phyloP scores from a whole-genome alignment of 1,139 yeast species.

The Blastobotrys capitulatus region DNA sequence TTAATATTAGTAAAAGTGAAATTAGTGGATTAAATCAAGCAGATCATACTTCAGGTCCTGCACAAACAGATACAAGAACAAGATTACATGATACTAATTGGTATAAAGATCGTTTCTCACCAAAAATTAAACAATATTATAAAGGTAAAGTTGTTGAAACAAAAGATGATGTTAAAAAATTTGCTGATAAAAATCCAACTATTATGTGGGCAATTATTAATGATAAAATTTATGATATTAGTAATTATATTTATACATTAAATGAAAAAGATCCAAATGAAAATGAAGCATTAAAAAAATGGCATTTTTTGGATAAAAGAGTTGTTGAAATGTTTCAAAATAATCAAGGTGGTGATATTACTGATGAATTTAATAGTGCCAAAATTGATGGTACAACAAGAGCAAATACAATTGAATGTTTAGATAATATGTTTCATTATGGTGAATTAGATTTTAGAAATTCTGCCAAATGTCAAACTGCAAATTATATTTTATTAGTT shows the following conservation, averaged over 20 bases:
- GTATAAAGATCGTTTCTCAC: slow-evolving; percentile 34
- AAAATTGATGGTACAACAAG: slow-evolving; percentile 25
- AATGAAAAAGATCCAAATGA: slow-evolving; percentile 13
- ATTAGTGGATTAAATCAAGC: slow-evolving; percentile 8
- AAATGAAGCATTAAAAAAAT: slow-evolving; percentile 25
- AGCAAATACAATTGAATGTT: slow-evolving; percentile 31
- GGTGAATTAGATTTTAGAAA: slow-evolving; percentile 36
- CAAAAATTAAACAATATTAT: slow-evolving; percentile 32
- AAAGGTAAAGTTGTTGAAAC: slow-evolving; percentile 39
- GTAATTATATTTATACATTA: slow-evolving; percentile 34
- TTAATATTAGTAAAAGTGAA: slow-evolving; percentile 28
- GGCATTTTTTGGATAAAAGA: slow-evolving; percentile 32
- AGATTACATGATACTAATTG: slow-evolving; percentile 34
- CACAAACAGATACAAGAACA: slow-evolving; percentile 23
- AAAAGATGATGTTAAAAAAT: slow-evolving; percentile 22
- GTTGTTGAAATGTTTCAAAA: slow-evolving; percentile 30
- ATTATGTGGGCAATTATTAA: slow-evolving; percentile 32
- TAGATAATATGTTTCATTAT: slow-evolving; percentile 33
- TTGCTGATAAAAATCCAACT: slow-evolving; percentile 22
- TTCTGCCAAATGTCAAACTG: slow-evolving; percentile 36
- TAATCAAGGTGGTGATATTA: slow-evolving; percentile 34
- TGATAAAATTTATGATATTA: slow-evolving; percentile 35
- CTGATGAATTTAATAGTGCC: slow-evolving; percentile 24
- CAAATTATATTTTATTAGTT: slow-evolving; percentile 35
- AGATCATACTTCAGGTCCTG: slow-evolving; percentile 15